Evolutionary conservation across 495 filamentous ascomycete genomes (phyloP).

Genomic region (Pseudomonodictys pantanalensis): DNA sequence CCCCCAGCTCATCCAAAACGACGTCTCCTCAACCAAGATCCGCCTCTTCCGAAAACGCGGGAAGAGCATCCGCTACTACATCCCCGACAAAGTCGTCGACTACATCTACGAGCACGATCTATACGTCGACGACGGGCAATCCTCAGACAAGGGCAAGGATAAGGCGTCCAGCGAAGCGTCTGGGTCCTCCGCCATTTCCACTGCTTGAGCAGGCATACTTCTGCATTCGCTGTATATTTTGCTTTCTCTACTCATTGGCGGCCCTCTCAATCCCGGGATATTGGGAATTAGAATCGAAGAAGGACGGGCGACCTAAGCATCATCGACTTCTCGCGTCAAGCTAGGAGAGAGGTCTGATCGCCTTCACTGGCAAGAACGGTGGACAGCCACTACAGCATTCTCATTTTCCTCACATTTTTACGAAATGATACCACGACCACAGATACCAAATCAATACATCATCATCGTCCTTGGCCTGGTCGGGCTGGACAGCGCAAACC

Average conservation of each 20-base stretch:
- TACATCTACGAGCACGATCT: slow-evolving; percentile 76
- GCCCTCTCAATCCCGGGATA: too few relatives aligned
- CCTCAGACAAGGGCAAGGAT: slow-evolving; percentile 37
- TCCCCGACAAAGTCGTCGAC: slow-evolving; percentile 40
- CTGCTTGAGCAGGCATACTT: neutral
- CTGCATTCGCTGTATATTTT: too few relatives aligned
- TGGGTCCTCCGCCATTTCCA: slow-evolving; percentile 6
- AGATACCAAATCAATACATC: neutral
- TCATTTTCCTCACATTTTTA: slow-evolving; percentile 9
- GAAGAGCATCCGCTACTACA: slow-evolving; percentile 56
- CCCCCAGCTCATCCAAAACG: slow-evolving; percentile 83
- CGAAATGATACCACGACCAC: slow-evolving; percentile 22
- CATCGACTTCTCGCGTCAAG: too few relatives aligned
- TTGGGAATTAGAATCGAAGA: too few relatives aligned
- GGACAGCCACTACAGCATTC: neutral
- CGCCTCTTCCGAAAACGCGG: slow-evolving; percentile 76
- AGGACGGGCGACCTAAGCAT: too few relatives aligned
- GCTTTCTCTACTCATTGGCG: too few relatives aligned
- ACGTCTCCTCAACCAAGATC: slow-evolving; percentile 87
- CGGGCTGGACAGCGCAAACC: neutral
- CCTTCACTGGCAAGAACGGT: slow-evolving; percentile 3
- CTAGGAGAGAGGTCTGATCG: neutral
- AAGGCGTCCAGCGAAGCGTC: slow-evolving; percentile 27
- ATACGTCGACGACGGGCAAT: slow-evolving; percentile 61
- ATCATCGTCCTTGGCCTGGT: neutral